A percentile compares a stretch with the other conserved stretches of the same genome.
phyloP scores from a whole-genome alignment of 1,139 yeast species.

The Suhomyces terraborum region DNA sequence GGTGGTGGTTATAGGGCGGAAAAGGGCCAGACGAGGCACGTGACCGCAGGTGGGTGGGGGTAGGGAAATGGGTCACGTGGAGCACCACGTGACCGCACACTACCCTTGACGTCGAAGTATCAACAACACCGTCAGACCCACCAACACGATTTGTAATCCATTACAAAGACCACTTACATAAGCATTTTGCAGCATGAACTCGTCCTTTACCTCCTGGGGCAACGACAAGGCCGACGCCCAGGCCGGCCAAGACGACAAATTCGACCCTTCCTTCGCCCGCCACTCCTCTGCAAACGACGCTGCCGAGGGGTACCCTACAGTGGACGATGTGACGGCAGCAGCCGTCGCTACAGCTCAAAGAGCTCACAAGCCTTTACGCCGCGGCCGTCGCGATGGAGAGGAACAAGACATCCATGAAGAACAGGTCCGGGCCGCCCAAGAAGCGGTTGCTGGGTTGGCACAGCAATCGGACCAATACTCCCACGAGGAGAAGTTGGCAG shows the following conservation, averaged over 20 bases:
- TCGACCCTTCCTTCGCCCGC: conserved; percentile 38
- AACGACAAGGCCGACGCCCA: conserved; percentile 22
- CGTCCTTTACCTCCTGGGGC: conserved; percentile 29
- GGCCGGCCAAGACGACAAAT: conserved; percentile 20
- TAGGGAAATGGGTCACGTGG: not conserved
- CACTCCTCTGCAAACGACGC: conserved; percentile 22
- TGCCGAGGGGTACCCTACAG: conserved; percentile 25
- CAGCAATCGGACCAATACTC: conserved; percentile 12
- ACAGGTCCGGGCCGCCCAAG: conserved; percentile 17
- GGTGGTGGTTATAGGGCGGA: not conserved
- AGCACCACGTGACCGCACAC: not conserved
- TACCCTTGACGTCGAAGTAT: conserved; percentile 1
- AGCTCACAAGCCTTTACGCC: conserved; percentile 11
- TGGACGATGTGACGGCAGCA: conserved; percentile 36
- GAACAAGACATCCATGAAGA: conserved; percentile 12
- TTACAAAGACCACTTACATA: conserved; percentile 17
- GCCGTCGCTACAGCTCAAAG: conserved; percentile 32
- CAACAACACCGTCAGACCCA: conserved; percentile 1
- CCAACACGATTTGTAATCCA: conserved; percentile 14
- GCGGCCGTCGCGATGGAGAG: conserved; percentile 13
- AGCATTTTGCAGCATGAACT: conserved; percentile 23
- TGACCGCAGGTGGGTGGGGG: not conserved
- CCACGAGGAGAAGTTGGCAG: conserved; percentile 13
- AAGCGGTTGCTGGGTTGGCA: conserved; percentile 16
- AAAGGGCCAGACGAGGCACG: conserved; percentile 2